phyloP scores from a whole-genome alignment of 352 stramenopile species.

The Globisporangium rhizosaccharum region DNA sequence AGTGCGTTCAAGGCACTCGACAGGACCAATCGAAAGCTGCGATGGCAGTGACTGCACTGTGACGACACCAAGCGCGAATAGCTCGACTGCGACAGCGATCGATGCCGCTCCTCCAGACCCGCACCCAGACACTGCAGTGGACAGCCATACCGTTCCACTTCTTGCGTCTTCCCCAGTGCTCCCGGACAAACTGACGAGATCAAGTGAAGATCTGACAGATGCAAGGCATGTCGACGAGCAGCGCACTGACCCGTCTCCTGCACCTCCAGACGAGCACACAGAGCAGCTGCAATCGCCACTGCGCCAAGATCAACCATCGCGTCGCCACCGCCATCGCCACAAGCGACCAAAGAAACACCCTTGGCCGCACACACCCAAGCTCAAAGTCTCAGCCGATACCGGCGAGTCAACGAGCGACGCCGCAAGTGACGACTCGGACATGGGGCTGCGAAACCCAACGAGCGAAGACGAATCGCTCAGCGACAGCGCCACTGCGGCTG shows the following conservation, averaged over 20 bases:
- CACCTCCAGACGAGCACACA: background rate
- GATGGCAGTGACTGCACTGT: too few relatives aligned
- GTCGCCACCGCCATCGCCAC: slow-evolving; percentile 1
- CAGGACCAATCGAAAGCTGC: too few relatives aligned
- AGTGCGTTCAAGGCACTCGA: too few relatives aligned
- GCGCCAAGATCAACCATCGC: background rate
- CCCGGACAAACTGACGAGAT: too few relatives aligned
- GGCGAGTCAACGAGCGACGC: background rate
- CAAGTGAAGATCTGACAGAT: too few relatives aligned
- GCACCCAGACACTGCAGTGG: too few relatives aligned
- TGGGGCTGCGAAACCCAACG: too few relatives aligned
- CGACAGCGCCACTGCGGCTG: background rate
- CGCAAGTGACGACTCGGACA: background rate
- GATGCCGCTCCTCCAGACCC: too few relatives aligned
- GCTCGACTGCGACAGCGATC: background rate
- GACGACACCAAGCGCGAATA: background rate
- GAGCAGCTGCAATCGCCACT: background rate
- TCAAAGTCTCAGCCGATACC: background rate
- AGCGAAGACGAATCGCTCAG: background rate
- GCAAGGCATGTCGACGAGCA: too few relatives aligned
- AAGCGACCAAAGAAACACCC: slow-evolving; percentile 7
- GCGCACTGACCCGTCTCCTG: too few relatives aligned
- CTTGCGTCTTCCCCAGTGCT: too few relatives aligned
- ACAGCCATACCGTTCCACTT: too few relatives aligned
- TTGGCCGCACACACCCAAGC: background rate